Evolutionary conservation across 2,329 filamentous ascomycete genomes (phyloP).

Genomic region (Botrytis paeoniae): DNA sequence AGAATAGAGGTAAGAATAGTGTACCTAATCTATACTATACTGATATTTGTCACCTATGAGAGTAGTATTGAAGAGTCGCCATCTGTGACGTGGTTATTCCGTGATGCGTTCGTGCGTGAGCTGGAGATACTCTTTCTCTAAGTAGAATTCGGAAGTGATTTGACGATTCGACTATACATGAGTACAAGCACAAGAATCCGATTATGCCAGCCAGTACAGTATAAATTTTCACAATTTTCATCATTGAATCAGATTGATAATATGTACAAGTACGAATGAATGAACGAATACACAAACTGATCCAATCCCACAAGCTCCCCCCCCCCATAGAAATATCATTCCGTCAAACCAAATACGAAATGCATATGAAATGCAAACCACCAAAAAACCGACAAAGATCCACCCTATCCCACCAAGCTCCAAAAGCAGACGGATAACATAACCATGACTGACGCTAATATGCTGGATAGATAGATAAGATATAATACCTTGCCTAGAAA

Average conservation of each 20-base stretch:
- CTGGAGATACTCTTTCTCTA: background rate
- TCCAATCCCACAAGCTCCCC: background rate
- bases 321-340: background rate
- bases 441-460: conserved; percentile 3
- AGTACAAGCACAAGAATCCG: background rate
- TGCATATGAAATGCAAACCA: background rate
- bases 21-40: background rate
- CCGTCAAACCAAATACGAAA: background rate
- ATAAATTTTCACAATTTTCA: background rate
- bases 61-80: background rate
- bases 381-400: background rate
- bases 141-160: background rate
- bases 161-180: too few species aligned
- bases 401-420: background rate
- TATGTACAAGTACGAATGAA: background rate
- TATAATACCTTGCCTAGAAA: background rate
- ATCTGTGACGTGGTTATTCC: background rate
- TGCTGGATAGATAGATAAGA: background rate
- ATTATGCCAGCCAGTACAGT: background rate
- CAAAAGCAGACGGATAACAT: background rate
- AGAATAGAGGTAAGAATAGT: background rate
- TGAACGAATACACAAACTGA: background rate
- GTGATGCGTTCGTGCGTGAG: background rate
- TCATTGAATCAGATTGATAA: too few species aligned
- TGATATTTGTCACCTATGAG: background rate